Evolutionary conservation across 306 rosid species (phyloP).

Genomic region (Dalbergia cultrata): DNA sequence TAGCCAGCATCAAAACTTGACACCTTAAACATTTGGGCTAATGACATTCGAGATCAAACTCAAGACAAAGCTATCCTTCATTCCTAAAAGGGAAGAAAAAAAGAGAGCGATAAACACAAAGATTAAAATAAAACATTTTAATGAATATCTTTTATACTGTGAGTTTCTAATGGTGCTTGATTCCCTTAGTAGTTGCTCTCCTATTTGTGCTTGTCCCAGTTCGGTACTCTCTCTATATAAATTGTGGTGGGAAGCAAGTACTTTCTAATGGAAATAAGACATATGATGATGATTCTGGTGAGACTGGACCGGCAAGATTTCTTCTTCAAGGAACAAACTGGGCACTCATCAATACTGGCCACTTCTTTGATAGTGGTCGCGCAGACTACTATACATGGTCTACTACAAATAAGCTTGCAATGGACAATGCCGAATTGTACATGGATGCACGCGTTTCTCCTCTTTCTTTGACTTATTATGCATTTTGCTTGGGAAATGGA

Average conservation of each 20-base stretch:
- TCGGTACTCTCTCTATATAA: constrained; percentile 61
- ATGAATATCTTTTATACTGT: background rate
- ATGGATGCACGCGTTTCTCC: constrained; percentile 77
- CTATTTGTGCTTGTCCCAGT: constrained; percentile 25
- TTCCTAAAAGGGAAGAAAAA: background rate
- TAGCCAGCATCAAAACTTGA: background rate
- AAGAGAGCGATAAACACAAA: background rate
- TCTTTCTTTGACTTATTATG: constrained; percentile 69
- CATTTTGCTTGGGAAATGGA: constrained; percentile 65
- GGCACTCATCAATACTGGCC: constrained; percentile 73
- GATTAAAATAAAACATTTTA: background rate
- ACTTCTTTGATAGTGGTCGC: constrained; percentile 48
- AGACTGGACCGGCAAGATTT: constrained; percentile 53
- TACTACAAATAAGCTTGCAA: constrained; percentile 53
- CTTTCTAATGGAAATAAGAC: constrained; percentile 35
- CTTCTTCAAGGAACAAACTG: constrained; percentile 51
- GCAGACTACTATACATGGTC: constrained; percentile 44
- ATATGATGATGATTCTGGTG: constrained; percentile 59
- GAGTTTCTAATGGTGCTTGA: constrained; percentile 5
- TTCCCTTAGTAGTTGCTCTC: constrained; percentile 3
- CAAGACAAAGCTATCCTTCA: background rate
- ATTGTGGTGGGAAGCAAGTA: constrained; percentile 68
- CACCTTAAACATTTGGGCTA: background rate
- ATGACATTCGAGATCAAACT: too few species aligned
- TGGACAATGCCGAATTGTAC: constrained; percentile 57